Conservation (phyloP, 352 stramenopile genomes). For the Globisporangium alternatum region DNA sequence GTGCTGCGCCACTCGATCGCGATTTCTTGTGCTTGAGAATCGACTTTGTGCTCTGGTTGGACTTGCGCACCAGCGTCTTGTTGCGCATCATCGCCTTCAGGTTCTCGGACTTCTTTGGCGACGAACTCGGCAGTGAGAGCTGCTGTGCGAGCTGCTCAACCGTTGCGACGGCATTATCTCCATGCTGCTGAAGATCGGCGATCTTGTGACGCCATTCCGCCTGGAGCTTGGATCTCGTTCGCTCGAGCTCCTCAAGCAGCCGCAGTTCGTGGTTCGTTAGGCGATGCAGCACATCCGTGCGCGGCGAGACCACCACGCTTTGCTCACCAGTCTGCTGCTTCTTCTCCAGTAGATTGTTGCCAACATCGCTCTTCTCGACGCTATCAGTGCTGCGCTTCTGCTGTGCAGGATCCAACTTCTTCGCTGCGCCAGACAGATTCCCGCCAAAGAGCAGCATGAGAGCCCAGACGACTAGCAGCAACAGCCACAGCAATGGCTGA, state of each 20-base stretch:
- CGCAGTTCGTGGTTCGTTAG: conserved; percentile 78
- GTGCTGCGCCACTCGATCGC: background rate
- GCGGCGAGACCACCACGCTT: conserved; percentile 26
- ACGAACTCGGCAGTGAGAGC: conserved; percentile 23
- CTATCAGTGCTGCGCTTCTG: background rate
- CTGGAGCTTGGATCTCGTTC: conserved; percentile 64
- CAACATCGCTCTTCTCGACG: background rate
- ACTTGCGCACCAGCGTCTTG: conserved; percentile 38
- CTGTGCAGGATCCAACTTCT: conserved; percentile 13
- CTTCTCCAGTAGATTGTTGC: background rate
- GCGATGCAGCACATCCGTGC: conserved; percentile 62
- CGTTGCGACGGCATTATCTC: conserved; percentile 18
- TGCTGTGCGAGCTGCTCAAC: conserved; percentile 44
- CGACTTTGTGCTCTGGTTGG: conserved; percentile 42
- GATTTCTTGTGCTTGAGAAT: conserved; percentile 48
- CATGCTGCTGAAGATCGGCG: conserved; percentile 41
- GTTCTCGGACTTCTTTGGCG: conserved; percentile 17
- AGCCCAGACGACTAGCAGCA: background rate
- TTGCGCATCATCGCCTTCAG: conserved; percentile 39
- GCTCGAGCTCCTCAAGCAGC: conserved; percentile 74
- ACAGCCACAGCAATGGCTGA: background rate
- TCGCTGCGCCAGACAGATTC: conserved; percentile 37
- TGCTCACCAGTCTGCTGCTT: conserved; percentile 3
- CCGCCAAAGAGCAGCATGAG: conserved; percentile 71
- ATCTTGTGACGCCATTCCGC: conserved; percentile 69